Evolutionary conservation across 495 filamentous ascomycete genomes (phyloP), one percentile per base, ranked within the genome.

Genomic region (Penicillium silybi): DNA sequence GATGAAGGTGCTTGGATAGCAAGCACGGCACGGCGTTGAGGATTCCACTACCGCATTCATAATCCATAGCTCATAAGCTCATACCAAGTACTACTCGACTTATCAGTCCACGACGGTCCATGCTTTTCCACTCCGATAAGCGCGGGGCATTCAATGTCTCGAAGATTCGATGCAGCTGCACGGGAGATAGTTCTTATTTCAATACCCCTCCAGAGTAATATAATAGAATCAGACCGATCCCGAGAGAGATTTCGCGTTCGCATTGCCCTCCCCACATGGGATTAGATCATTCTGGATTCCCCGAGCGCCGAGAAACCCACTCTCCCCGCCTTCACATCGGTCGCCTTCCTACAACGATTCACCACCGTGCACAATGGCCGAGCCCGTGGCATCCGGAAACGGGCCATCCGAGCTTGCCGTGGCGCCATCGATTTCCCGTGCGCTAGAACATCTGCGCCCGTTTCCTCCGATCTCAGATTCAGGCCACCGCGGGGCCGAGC

Each of bases 1-100:
- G 76, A 92, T 89, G 80, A 95, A 96, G 78, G 79, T 89, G n/a
- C 74, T 88, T 44, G 84, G 82, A 15, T 86, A 23, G 22, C 22
- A 44, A 44, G 25, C 20, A 40, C 19, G 18, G 15, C 18, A 15
- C 17, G 39, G 26, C 40, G 38, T 50, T 27, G 3, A 35, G 46
- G 6, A 29, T 40, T 47, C 6, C n/a, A 29, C 37, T n/a, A 26
- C 27, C 15, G n/a, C 11, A 13, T 9, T 17, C 20, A 26, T 35
- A 20, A 1, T 15, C 6, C 22, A 23, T 32, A 32, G 29, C 29
- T 11, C 29, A 32, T 13, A 32, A 10, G 2, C 10, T n/a, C n/a
- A n/a, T n/a, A n/a, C n/a, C n/a, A n/a, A n/a, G n/a, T n/a, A n/a
- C n/a, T 3, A n/a, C 37, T 39, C 10, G 15, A 39, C 37, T 16